Evolutionary conservation across 345 rosid genomes (phyloP).

Genomic region (Turritis glabra): DNA sequence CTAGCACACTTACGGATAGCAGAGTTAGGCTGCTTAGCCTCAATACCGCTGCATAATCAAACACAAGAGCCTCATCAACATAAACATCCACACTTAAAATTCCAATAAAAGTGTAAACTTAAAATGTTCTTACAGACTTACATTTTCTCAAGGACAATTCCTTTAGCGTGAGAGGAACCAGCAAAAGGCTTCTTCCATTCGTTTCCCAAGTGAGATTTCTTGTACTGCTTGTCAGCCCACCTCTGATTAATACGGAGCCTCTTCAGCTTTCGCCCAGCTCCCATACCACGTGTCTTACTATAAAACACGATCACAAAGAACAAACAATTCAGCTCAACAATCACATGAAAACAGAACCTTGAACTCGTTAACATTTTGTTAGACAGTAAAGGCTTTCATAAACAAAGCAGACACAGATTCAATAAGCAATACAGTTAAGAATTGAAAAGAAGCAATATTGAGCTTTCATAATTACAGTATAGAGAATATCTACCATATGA

Average conservation of each 20-base stretch:
- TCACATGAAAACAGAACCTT: background rate
- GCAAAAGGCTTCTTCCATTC: slow-evolving; percentile 83
- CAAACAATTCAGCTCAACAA: background rate
- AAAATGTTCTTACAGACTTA: background rate
- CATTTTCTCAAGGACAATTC: slow-evolving; percentile 75
- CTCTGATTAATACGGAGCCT: slow-evolving; percentile 57
- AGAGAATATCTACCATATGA: background rate
- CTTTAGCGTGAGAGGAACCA: slow-evolving; percentile 73
- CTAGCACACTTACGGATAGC: slow-evolving; percentile 76
- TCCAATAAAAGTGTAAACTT: background rate
- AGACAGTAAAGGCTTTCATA: background rate
- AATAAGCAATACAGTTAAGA: background rate
- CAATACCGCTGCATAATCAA: slow-evolving; percentile 42
- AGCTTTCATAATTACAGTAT: background rate
- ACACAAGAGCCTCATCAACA: background rate
- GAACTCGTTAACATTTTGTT: background rate
- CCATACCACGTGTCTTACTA: slow-evolving; percentile 76
- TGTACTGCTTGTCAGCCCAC: slow-evolving; percentile 74
- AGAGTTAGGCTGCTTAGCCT: slow-evolving; percentile 68
- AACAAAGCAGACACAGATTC: background rate
- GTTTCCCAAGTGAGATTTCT: slow-evolving; percentile 65
- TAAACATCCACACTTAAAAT: background rate
- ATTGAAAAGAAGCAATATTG: background rate
- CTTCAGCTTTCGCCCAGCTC: slow-evolving; percentile 69
- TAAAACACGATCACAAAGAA: background rate